Conservation (phyloP, 352 stramenopile genomes). For the Phytopythium oedochilum region DNA sequence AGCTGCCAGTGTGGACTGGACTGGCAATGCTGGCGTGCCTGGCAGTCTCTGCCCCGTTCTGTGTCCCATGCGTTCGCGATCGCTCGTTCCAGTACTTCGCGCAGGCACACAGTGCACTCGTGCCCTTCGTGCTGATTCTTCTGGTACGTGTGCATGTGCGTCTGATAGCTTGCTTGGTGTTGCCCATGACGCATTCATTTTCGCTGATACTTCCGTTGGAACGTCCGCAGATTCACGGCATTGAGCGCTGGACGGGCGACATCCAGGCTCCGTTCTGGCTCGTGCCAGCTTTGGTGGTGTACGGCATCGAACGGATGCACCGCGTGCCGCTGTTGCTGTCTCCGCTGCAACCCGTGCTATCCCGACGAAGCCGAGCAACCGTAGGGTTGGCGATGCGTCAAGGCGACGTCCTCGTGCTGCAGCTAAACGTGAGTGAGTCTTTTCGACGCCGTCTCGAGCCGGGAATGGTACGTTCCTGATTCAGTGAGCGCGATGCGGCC, state of each 20-base stretch:
- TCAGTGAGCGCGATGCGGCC: no score
- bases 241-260: constrained; percentile 21
- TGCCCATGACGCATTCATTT: no score
- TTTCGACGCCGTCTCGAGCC: constrained; percentile 1
- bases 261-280: constrained; percentile 34
- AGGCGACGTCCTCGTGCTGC: not conserved
- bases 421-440: not conserved
- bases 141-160: constrained; percentile 12
- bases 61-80: constrained; percentile 10
- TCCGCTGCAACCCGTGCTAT: not conserved
- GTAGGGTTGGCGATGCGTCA: not conserved
- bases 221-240: constrained; percentile 20
- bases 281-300: constrained; percentile 18
- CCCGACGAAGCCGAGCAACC: not conserved
- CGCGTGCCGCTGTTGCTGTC: constrained; percentile 33
- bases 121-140: constrained; percentile 25
- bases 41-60: constrained; percentile 19
- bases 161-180: constrained; percentile 12
- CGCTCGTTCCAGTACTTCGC: constrained; percentile 25
- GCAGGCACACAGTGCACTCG: constrained; percentile 20
- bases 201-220: no score
- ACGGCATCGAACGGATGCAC: constrained; percentile 19
- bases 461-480: not conserved
- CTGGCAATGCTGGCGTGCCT: constrained; percentile 25
- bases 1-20: constrained; percentile 39